Conservation (phyloP, 805 yeast genomes). For the Schwanniomyces vanrijiae region DNA sequence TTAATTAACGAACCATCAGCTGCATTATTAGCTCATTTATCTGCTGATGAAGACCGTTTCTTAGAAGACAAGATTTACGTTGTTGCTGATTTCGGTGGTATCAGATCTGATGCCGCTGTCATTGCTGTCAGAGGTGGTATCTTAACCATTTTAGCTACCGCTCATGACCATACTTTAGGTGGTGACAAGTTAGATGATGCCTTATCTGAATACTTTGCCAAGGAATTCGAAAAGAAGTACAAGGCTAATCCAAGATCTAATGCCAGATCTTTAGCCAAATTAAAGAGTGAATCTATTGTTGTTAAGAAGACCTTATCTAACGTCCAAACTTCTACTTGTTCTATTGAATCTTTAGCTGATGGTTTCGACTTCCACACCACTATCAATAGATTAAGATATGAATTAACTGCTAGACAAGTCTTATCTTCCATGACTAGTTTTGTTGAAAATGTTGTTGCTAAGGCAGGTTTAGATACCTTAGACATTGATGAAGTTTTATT, state of each 20-base stretch:
- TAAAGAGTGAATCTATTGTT: conserved; percentile 75
- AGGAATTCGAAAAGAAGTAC: conserved; percentile 90
- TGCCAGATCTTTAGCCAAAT: conserved; percentile 85
- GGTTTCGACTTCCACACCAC: conserved; percentile 93
- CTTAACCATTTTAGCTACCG: conserved; percentile 82
- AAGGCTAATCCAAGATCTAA: conserved; percentile 76
- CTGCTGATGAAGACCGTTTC: conserved; percentile 47
- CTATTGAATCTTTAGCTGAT: conserved; percentile 91
- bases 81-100: conserved; percentile 96
- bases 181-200: conserved; percentile 84
- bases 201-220: conserved; percentile 80
- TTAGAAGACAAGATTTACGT: conserved; percentile 73
- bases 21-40: conserved; percentile 80
- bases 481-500: conserved; percentile 90
- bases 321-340: conserved; percentile 83
- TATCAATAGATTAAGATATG: conserved; percentile 91
- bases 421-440: conserved; percentile 75
- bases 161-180: conserved; percentile 79
- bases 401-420: conserved; percentile 78
- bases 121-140: conserved; percentile 93
- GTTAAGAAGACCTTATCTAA: conserved; percentile 91
- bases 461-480: conserved; percentile 81
- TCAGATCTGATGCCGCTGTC: conserved; percentile 92
- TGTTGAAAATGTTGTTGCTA: conserved; percentile 68
- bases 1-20: conserved; percentile 90